phyloP scores from a whole-genome alignment of 2,329 filamentous ascomycete genomes.

The Lasiodiplodia sp. region DNA sequence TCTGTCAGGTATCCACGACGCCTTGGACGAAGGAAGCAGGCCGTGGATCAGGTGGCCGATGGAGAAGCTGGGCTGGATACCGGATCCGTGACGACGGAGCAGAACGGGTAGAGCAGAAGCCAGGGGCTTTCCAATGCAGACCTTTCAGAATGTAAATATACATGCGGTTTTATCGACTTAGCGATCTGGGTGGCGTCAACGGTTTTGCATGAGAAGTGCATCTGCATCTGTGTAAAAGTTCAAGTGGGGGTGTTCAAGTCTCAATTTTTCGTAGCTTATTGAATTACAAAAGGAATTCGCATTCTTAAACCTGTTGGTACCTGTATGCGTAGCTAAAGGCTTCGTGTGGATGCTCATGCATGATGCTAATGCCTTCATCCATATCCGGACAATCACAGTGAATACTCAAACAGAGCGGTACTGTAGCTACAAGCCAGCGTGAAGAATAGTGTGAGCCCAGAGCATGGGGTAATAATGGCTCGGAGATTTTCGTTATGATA shows the following conservation, averaged over 20 bases:
- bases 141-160: not conserved
- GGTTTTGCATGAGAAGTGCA: not conserved
- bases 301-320: not conserved
- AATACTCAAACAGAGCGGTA: too few species aligned
- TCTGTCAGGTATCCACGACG: conserved; percentile 5
- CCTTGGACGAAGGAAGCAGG: conserved; percentile 17
- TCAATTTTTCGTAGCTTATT: too few species aligned
- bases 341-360: too few species aligned
- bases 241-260: not conserved
- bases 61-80: conserved; percentile 27
- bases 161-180: not conserved
- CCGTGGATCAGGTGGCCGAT: conserved; percentile 24
- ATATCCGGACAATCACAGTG: too few species aligned
- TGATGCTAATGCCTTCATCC: too few species aligned
- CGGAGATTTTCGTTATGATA: too few species aligned
- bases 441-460: too few species aligned
- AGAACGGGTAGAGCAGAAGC: not conserved
- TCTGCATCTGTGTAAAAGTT: not conserved
- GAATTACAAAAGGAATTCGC: not conserved
- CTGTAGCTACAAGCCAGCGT: too few species aligned
- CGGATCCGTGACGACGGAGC: not conserved
- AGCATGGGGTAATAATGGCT: too few species aligned
- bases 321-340: too few species aligned
- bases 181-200: not conserved
- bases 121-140: not conserved